These are phyloP conservation scores for Chytriomyces hyalinus DNA, from an alignment of 192 early-diverging fungal species.

Conservation along the genomic window DNA sequence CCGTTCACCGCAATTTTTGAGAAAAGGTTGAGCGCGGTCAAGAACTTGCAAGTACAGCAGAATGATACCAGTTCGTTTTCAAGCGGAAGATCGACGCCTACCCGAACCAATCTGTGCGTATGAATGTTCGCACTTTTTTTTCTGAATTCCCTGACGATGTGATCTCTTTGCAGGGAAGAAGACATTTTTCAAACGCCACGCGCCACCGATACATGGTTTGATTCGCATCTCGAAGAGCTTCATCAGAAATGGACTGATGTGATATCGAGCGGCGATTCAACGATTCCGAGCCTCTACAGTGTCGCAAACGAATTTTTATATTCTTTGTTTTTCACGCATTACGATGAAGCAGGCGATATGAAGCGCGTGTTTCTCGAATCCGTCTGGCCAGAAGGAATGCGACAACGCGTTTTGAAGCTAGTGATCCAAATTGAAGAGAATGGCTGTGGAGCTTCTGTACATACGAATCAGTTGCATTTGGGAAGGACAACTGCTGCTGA, in stretches of 20 bases:
- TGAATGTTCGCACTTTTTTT: neutral
- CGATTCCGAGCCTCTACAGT: too few relatives aligned
- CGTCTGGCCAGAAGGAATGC: neutral
- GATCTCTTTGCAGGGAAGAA: neutral
- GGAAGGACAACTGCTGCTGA: neutral
- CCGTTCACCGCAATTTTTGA: neutral
- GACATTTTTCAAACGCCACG: neutral
- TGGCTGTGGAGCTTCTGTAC: neutral
- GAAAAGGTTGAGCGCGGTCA: neutral
- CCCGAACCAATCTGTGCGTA: neutral
- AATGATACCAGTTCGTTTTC: neutral
- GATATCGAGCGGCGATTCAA: too few relatives aligned
- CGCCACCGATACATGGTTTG: neutral
- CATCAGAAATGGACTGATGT: too few relatives aligned
- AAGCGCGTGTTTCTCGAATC: neutral
- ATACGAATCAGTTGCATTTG: neutral
- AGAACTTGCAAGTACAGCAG: neutral
- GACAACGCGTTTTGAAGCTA: neutral
- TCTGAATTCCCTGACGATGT: neutral
- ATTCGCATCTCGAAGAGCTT: too few relatives aligned
- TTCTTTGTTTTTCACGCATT: too few relatives aligned
- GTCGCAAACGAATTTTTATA: too few relatives aligned
- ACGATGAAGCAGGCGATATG: neutral
- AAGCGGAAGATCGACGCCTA: neutral
- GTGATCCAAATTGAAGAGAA: neutral